Evolutionary conservation across 345 rosid genomes (phyloP).

Genomic region (Bruguiera gymnorhiza): DNA sequence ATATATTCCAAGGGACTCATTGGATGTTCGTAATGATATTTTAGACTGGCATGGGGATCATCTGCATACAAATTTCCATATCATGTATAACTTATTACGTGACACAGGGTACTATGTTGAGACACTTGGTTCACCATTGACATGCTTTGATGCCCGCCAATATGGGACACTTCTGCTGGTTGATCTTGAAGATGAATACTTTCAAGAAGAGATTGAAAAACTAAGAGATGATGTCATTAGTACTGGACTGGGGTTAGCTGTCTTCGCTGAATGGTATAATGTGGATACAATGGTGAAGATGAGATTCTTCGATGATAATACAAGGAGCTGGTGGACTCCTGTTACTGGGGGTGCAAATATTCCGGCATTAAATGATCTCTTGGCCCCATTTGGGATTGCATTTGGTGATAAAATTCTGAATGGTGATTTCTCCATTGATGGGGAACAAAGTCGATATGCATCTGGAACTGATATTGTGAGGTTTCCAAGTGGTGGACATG

Average conservation of each 20-base stretch:
- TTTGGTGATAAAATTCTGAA: conserved; percentile 94
- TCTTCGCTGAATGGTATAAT: conserved; percentile 98
- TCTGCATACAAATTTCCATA: conserved; percentile 92
- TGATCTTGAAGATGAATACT: conserved; percentile 96
- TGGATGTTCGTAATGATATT: conserved; percentile 96
- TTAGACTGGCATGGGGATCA: conserved; percentile 99
- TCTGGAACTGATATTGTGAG: conserved; percentile 92
- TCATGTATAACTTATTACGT: conserved; percentile 88
- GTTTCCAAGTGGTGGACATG: conserved; percentile 85
- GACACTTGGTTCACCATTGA: conserved; percentile 95
- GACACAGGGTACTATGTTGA: conserved; percentile 93
- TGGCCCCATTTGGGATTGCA: conserved; percentile 96
- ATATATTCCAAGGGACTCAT: conserved; percentile 95
- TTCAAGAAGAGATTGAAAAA: conserved; percentile 86
- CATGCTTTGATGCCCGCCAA: conserved; percentile 88
- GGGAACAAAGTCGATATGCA: conserved; percentile 97
- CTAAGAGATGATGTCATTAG: conserved; percentile 71
- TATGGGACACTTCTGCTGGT: conserved; percentile 95
- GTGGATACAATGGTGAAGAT: conserved; percentile 96
- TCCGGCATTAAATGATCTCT: conserved; percentile 87
- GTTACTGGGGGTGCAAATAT: conserved; percentile 97
- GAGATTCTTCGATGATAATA: conserved; percentile 98
- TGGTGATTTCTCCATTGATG: conserved; percentile 85
- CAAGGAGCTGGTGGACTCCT: conserved; percentile 99
- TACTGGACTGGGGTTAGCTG: conserved; percentile 79